phyloP scores from a whole-genome alignment of 352 stramenopile species.

The Hyaloperonospora brassicae region DNA sequence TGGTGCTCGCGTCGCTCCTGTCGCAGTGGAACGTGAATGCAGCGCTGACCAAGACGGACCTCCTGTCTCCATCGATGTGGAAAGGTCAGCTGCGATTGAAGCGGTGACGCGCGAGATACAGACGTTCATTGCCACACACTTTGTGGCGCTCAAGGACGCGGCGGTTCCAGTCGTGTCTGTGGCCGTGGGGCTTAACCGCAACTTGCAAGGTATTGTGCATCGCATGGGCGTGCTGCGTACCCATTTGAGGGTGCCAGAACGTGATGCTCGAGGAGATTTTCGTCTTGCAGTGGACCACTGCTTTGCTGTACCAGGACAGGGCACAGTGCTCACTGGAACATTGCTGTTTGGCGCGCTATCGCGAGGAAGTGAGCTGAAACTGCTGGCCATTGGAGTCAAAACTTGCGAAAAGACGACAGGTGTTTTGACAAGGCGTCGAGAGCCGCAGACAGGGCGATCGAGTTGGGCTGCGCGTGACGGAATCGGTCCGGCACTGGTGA shows the following conservation, averaged over 20 bases:
- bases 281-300: constrained; percentile 94
- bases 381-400: constrained; percentile 74
- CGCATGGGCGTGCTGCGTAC: constrained; percentile 40
- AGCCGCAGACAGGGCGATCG: constrained; percentile 89
- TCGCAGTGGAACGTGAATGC: constrained; percentile 87
- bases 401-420: constrained; percentile 97
- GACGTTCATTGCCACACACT: constrained; percentile 21
- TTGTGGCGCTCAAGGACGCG: constrained; percentile 9
- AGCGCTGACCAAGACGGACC: constrained; percentile 95
- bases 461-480: constrained; percentile 90
- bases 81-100: constrained; percentile 39
- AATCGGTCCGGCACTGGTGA: constrained; percentile 47
- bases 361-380: constrained; percentile 92
- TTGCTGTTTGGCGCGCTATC: constrained; percentile 80
- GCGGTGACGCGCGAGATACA: constrained; percentile 65
- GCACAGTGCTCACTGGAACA: constrained; percentile 92
- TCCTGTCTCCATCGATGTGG: constrained; percentile 53
- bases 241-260: constrained; percentile 32
- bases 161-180: constrained; percentile 81
- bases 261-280: constrained; percentile 58
- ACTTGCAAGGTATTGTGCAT: constrained; percentile 38
- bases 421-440: constrained; percentile 90
- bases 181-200: constrained; percentile 31
- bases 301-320: no score
- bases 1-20: constrained; percentile 93